A percentile compares a stretch with the other conserved stretches of the same genome.
Conservation (phyloP, 352 stramenopile genomes). For the Phytophthora pini region DNA sequence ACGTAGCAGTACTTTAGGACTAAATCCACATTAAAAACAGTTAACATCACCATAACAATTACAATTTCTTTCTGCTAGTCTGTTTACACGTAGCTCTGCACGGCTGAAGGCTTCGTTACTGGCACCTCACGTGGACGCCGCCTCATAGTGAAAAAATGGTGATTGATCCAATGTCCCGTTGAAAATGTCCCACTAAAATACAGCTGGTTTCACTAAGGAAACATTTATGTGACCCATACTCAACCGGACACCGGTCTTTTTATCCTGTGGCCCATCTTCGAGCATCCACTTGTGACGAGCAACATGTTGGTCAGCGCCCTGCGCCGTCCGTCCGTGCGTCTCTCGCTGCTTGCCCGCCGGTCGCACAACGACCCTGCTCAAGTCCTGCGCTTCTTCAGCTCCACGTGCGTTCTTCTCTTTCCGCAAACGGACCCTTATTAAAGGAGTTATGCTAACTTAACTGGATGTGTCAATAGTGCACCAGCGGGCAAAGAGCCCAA, state of each 20-base stretch:
- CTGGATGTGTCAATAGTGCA: conserved; percentile 24
- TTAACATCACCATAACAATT: too few relatives aligned
- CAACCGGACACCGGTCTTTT: conserved; percentile 1
- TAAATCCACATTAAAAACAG: neutral
- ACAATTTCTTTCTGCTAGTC: neutral
- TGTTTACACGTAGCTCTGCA: conserved; percentile 58
- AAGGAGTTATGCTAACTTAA: conserved; percentile 1
- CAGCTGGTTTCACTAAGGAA: neutral
- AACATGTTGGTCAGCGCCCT: conserved; percentile 39
- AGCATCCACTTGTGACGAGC: conserved; percentile 15
- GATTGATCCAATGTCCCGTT: conserved; percentile 28
- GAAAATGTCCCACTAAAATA: conserved; percentile 26
- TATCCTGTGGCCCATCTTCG: conserved; percentile 34
- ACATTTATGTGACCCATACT: conserved; percentile 7
- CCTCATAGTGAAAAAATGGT: conserved; percentile 12
- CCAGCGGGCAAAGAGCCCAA: conserved; percentile 24
- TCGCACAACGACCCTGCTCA: conserved; percentile 13
- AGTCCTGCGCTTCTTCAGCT: conserved; percentile 44
- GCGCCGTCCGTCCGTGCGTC: conserved; percentile 32
- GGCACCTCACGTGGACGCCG: conserved; percentile 61
- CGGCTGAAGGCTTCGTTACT: conserved; percentile 58
- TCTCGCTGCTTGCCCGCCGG: conserved; percentile 13
- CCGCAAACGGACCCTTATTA: neutral
- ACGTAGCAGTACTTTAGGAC: conserved; percentile 30
- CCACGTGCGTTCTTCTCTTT: conserved; percentile 33